Conservation (phyloP, 306 rosid species). For the Canavalia ensiformis region DNA sequence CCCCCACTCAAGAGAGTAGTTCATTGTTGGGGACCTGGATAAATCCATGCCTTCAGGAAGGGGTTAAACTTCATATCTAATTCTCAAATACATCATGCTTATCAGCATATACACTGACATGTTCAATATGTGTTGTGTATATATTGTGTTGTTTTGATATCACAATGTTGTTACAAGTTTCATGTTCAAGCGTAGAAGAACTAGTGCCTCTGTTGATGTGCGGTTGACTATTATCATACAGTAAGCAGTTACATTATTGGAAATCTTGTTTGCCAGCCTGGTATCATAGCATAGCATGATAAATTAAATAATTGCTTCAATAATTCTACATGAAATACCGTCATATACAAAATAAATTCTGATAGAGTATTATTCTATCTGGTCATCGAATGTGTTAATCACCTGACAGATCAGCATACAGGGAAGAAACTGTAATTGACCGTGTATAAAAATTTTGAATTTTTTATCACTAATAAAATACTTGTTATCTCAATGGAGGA, state of each 20-base stretch:
- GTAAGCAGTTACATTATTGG: background rate
- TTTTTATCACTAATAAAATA: too few relatives aligned
- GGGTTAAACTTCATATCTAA: constrained; percentile 28
- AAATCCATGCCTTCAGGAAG: constrained; percentile 26
- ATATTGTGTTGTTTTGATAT: constrained; percentile 23
- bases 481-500: background rate
- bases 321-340: constrained; percentile 44
- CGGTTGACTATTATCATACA: constrained; percentile 25
- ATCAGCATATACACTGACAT: constrained; percentile 29
- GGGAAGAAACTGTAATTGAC: constrained; percentile 27
- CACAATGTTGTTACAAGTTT: background rate
- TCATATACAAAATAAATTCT: background rate
- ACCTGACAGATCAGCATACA: constrained; percentile 17
- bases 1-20: background rate
- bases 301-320: constrained; percentile 36
- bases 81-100: constrained; percentile 1
- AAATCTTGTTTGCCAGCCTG: constrained; percentile 33
- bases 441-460: background rate
- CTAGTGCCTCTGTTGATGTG: constrained; percentile 21
- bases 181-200: constrained; percentile 30
- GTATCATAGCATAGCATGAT: constrained; percentile 6
- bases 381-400: constrained; percentile 39
- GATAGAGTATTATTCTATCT: constrained; percentile 20
- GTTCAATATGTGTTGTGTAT: constrained; percentile 27
- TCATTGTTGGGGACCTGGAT: background rate